These are phyloP conservation scores for Pyrenophora teres DNA, from an alignment of 2,329 filamentous ascomycete genomes.

Conservation along the genomic window DNA sequence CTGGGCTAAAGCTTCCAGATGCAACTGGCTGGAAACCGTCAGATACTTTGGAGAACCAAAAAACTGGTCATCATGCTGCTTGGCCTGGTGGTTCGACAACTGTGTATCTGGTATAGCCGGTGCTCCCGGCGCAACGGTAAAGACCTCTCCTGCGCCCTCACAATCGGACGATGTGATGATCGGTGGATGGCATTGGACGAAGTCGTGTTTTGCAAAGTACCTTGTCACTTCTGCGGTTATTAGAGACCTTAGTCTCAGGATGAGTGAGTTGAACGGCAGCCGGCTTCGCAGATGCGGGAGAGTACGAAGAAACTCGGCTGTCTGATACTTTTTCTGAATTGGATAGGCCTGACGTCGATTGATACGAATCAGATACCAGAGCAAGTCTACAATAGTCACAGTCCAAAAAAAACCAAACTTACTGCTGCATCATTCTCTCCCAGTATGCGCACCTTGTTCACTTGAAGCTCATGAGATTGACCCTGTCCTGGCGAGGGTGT, in stretches of 20 bases:
- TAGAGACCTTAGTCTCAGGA: constrained; percentile 83
- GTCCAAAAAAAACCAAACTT: constrained; percentile 51
- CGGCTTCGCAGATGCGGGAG: constrained; percentile 86
- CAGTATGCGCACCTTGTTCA: constrained; percentile 69
- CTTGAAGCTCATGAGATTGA: constrained; percentile 81
- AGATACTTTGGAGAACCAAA: constrained; percentile 90
- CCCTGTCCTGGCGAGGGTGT: constrained; percentile 68
- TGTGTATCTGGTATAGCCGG: constrained; percentile 20
- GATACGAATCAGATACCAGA: constrained; percentile 23
- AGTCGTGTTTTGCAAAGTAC: constrained; percentile 74
- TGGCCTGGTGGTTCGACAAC: constrained; percentile 38
- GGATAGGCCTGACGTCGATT: constrained; percentile 71
- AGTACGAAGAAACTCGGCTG: constrained; percentile 82
- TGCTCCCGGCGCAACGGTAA: constrained; percentile 62
- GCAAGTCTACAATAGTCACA: constrained; percentile 1
- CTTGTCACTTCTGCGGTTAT: constrained; percentile 72
- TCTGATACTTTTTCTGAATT: constrained; percentile 95
- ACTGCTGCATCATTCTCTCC: constrained; percentile 81
- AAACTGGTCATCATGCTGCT: constrained; percentile 58
- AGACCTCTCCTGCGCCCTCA: constrained; percentile 94
- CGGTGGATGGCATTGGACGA: constrained; percentile 86
- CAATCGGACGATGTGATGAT: constrained; percentile 97
- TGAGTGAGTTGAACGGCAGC: constrained; percentile 76
- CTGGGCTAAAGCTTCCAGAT: constrained; percentile 89
- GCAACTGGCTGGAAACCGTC: constrained; percentile 92